Evolutionary conservation across 73 alveolate genomes (phyloP).

Genomic region (Paramecium tetraurelia): DNA sequence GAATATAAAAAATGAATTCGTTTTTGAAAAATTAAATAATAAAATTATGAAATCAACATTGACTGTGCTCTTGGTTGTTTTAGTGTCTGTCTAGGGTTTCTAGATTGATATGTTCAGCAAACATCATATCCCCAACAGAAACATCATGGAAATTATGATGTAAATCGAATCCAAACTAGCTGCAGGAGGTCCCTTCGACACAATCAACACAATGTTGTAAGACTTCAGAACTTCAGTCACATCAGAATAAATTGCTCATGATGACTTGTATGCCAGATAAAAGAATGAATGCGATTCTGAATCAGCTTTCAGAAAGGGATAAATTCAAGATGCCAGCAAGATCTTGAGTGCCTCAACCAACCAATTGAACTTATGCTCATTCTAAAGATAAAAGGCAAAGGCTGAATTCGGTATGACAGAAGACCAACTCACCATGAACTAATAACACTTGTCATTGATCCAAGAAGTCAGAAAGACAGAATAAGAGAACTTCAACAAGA

Average conservation of each 20-base stretch:
- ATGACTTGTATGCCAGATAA: slow-evolving; percentile 27
- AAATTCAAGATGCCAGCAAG: slow-evolving; percentile 46
- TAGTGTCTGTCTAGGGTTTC: background rate
- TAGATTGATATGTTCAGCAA: slow-evolving; percentile 31
- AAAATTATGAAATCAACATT: slow-evolving; percentile 8
- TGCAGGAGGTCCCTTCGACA: slow-evolving; percentile 19
- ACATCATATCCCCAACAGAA: slow-evolving; percentile 20
- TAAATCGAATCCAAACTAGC: background rate
- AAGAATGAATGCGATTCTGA: slow-evolving; percentile 48
- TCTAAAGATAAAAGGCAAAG: slow-evolving; percentile 26
- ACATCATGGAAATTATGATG: slow-evolving; percentile 42
- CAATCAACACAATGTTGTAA: background rate
- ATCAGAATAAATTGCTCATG: slow-evolving; percentile 41
- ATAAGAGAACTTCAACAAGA: background rate
- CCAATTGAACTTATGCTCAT: background rate
- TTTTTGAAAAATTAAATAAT: background rate
- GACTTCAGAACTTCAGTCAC: slow-evolving; percentile 29
- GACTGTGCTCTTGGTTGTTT: background rate
- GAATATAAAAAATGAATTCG: background rate
- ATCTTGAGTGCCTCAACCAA: slow-evolving; percentile 7
- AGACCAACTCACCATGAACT: slow-evolving; percentile 32
- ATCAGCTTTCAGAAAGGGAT: slow-evolving; percentile 36
- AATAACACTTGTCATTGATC: slow-evolving; percentile 28
- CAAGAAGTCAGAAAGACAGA: slow-evolving; percentile 43
- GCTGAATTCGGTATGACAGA: slow-evolving; percentile 47